Percentiles rank a stretch among this genome's conserved stretches.
Conservation (phyloP, 2,329 filamentous ascomycete genomes). For the Penicillium sp. region DNA sequence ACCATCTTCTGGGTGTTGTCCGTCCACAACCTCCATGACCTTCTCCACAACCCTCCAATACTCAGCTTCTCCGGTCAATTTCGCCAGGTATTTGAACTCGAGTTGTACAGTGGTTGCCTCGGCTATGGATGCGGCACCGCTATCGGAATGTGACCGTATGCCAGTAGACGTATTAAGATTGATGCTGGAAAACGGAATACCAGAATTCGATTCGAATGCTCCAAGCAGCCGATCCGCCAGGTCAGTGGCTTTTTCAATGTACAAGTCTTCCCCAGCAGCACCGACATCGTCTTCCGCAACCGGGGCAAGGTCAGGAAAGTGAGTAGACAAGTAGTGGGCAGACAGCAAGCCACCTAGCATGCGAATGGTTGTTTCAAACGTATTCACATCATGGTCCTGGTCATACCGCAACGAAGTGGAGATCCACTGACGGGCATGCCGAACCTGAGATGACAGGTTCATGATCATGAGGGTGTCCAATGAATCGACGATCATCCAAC, state of each 20-base stretch:
- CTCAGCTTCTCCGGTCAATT: constrained; percentile 85
- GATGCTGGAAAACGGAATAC: constrained; percentile 86
- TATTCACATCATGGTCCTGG: constrained; percentile 93
- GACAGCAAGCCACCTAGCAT: constrained; percentile 93
- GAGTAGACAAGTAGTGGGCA: constrained; percentile 89
- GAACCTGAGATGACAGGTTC: constrained; percentile 86
- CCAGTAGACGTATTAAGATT: constrained; percentile 77
- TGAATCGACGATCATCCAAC: constrained; percentile 97
- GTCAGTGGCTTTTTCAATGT: constrained; percentile 93
- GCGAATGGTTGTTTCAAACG: constrained; percentile 95
- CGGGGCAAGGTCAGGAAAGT: constrained; percentile 76
- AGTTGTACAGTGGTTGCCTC: constrained; percentile 91
- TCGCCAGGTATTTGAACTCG: constrained; percentile 95
- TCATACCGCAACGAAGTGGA: constrained; percentile 78
- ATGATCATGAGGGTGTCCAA: constrained; percentile 97
- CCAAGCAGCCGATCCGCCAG: constrained; percentile 82
- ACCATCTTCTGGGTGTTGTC: constrained; percentile 75
- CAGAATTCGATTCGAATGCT: constrained; percentile 84
- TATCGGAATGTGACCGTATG: constrained; percentile 78
- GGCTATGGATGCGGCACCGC: constrained; percentile 87
- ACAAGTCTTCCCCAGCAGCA: constrained; percentile 79
- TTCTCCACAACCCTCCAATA: constrained; percentile 93
- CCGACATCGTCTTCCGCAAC: constrained; percentile 70
- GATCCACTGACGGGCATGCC: constrained; percentile 87
- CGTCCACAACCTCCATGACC: constrained; percentile 87